A percentile compares a stretch with the other conserved stretches of the same genome.
Evolutionary conservation across 257 asterid species (phyloP).

Genomic region (Catharanthus roseus): DNA sequence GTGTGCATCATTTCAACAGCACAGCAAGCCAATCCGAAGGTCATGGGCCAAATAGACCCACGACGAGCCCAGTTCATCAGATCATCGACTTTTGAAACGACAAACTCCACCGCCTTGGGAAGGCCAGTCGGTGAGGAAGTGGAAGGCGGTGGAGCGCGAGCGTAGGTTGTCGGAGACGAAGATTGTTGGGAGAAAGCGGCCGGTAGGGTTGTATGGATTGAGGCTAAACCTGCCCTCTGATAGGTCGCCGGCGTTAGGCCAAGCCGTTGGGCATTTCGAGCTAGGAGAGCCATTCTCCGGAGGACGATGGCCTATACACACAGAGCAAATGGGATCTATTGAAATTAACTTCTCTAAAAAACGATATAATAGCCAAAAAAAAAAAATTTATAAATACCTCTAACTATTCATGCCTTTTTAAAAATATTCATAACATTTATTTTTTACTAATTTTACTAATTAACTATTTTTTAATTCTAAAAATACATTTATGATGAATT

Average conservation of each 20-base stretch:
- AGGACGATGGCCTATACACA: no score
- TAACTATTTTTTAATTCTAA: no score
- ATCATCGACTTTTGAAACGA: neutral
- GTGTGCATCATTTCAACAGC: constrained; percentile 2
- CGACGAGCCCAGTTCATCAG: constrained; percentile 5
- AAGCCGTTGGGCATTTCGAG: constrained; percentile 58
- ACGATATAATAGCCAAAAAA: no score
- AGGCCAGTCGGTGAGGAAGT: neutral
- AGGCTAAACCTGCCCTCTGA: constrained; percentile 45
- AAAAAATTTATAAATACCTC: no score
- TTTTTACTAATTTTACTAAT: no score
- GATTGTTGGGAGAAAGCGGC: constrained; percentile 36
- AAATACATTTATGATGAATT: no score
- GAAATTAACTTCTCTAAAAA: no score
- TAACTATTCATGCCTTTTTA: no score
- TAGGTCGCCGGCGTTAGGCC: constrained; percentile 41
- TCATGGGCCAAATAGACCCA: constrained; percentile 10
- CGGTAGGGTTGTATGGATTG: constrained; percentile 81
- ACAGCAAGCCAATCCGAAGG: constrained; percentile 1
- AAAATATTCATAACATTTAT: no score
- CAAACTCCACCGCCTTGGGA: neutral
- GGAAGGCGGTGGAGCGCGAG: neutral
- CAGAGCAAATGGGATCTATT: no score
- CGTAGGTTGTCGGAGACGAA: neutral
- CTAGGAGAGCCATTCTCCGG: constrained; percentile 59